Conservation (phyloP, 2,329 filamentous ascomycete species). For the Juglanconis juglandina region DNA sequence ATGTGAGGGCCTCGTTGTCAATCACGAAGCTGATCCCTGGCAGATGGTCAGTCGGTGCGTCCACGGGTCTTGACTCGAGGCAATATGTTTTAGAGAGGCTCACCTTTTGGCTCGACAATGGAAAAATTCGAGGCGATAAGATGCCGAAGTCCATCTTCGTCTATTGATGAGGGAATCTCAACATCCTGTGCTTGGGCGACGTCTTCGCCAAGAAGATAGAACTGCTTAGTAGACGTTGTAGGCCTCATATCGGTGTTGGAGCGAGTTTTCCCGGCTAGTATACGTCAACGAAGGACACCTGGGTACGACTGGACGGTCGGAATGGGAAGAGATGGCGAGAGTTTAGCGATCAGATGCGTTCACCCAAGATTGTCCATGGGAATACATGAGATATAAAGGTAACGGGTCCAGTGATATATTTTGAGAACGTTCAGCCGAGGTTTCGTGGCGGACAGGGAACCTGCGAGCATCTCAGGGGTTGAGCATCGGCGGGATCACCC, state of each 20-base stretch:
- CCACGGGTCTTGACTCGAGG: neutral
- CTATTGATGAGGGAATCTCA: constrained; percentile 31
- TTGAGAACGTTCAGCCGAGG: too few relatives aligned
- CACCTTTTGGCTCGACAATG: constrained; percentile 40
- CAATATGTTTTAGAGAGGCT: neutral
- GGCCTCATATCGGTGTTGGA: constrained; percentile 26
- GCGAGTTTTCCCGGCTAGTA: neutral
- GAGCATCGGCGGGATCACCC: too few relatives aligned
- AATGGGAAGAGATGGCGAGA: neutral
- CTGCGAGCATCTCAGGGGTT: too few relatives aligned
- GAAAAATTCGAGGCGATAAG: constrained; percentile 40
- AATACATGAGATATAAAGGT: too few relatives aligned
- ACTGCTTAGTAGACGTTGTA: constrained; percentile 29
- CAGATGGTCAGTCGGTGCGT: neutral
- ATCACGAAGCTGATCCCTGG: constrained; percentile 36
- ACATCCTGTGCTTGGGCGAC: constrained; percentile 34
- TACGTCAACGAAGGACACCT: neutral
- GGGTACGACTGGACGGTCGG: neutral
- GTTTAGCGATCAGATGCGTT: too few relatives aligned
- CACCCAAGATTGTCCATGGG: too few relatives aligned
- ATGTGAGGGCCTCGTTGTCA: constrained; percentile 29
- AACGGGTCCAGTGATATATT: too few relatives aligned
- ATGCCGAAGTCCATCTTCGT: constrained; percentile 36
- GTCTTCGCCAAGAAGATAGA: constrained; percentile 41
- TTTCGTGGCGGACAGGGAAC: too few relatives aligned